These are phyloP conservation scores for Penicillium longicatenatum DNA, from an alignment of 495 filamentous ascomycete genomes.

Conservation along the genomic window DNA sequence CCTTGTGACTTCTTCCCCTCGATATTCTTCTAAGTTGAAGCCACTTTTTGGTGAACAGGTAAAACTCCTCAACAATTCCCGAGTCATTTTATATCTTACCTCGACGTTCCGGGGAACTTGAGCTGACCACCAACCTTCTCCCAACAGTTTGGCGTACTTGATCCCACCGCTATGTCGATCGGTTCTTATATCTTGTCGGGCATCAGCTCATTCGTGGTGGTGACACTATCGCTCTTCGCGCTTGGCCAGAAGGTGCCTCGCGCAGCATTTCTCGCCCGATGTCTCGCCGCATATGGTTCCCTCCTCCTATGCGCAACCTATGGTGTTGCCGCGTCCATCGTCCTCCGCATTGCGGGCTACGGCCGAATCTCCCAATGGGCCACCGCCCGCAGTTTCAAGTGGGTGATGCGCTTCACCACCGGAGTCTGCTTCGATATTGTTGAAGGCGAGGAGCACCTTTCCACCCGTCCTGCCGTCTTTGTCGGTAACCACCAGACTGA, in stretches of 20 bases:
- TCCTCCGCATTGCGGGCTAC: conserved; percentile 69
- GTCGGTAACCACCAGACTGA: conserved; percentile 94
- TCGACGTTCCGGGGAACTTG: background rate
- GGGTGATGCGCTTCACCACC: conserved; percentile 70
- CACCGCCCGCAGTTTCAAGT: conserved; percentile 78
- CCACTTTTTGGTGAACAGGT: conserved; percentile 11
- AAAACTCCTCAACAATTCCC: background rate
- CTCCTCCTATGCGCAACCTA: conserved; percentile 68
- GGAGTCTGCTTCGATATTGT: conserved; percentile 79
- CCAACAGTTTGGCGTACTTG: conserved; percentile 7
- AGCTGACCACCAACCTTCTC: conserved; percentile 2
- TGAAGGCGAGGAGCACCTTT: conserved; percentile 65
- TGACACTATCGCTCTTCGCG: conserved; percentile 60
- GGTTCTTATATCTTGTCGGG: conserved; percentile 52
- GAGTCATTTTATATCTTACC: background rate
- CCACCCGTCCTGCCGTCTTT: conserved; percentile 81
- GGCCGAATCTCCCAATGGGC: conserved; percentile 84
- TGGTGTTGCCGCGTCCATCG: conserved; percentile 73
- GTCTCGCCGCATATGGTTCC: conserved; percentile 68
- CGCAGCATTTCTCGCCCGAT: conserved; percentile 70
- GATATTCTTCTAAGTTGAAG: conserved; percentile 10
- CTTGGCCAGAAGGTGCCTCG: conserved; percentile 54
- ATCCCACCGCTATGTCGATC: conserved; percentile 40
- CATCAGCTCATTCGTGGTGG: conserved; percentile 54
- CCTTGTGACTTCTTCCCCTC: conserved; percentile 9